Evolutionary conservation across 495 filamentous ascomycete genomes (phyloP).

Genomic region (Aspergillus baeticus): DNA sequence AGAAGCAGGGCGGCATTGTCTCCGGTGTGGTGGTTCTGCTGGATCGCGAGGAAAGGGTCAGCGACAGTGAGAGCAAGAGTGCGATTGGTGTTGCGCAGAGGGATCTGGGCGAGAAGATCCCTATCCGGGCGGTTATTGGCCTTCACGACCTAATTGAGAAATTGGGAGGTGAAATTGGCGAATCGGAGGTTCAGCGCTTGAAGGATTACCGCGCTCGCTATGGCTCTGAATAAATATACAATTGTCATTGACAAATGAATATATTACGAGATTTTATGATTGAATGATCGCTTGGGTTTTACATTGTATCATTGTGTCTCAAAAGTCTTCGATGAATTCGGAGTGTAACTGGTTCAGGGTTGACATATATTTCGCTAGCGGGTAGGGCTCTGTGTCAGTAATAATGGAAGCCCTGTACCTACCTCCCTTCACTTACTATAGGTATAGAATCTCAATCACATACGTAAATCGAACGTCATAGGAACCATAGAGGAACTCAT

Average conservation of each 20-base stretch:
- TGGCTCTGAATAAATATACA: conserved; percentile 34
- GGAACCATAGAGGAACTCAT: neutral
- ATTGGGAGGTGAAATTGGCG: conserved; percentile 45
- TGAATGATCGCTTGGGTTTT: neutral
- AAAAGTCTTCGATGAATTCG: too few relatives aligned
- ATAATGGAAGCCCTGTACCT: too few relatives aligned
- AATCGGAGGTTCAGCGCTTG: conserved; percentile 66
- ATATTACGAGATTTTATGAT: conserved; percentile 5
- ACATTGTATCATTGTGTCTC: neutral
- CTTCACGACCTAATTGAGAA: conserved; percentile 78
- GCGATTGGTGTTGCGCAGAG: conserved; percentile 79
- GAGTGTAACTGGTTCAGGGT: too few relatives aligned
- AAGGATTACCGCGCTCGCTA: conserved; percentile 80
- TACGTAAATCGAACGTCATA: too few relatives aligned
- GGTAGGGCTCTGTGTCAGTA: too few relatives aligned
- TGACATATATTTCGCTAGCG: too few relatives aligned
- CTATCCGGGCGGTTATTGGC: conserved; percentile 47
- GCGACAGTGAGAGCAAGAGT: conserved; percentile 52
- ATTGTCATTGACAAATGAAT: neutral
- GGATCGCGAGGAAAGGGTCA: conserved; percentile 83
- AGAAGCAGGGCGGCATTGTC: conserved; percentile 74
- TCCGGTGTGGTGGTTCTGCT: conserved; percentile 84
- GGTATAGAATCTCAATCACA: too few relatives aligned
- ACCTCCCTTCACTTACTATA: too few relatives aligned
- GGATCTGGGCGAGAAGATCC: conserved; percentile 52